phyloP scores from a whole-genome alignment of 176 grass and related monocot species.

The Lolium rigidum region DNA sequence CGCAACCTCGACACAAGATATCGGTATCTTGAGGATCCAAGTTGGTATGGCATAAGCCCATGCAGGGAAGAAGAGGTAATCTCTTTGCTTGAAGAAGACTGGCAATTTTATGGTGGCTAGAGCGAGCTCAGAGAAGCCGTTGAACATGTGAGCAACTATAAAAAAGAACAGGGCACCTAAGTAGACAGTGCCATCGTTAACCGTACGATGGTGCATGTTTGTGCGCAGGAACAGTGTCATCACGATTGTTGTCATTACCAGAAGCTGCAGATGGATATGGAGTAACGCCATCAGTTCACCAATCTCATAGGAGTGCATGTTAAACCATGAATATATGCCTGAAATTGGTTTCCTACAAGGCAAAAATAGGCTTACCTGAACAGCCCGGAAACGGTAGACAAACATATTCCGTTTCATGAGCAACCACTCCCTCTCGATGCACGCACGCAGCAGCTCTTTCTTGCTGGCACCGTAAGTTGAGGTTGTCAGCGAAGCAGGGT shows the following conservation, averaged over 20 bases:
- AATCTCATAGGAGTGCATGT: neutral
- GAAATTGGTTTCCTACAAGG: neutral
- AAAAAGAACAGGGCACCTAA: slow-evolving; percentile 69
- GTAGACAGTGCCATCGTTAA: slow-evolving; percentile 51
- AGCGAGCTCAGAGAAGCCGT: slow-evolving; percentile 74
- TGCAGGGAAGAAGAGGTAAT: slow-evolving; percentile 69
- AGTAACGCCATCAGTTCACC: neutral
- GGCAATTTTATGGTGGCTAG: slow-evolving; percentile 75
- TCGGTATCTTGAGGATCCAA: slow-evolving; percentile 78
- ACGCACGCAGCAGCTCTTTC: slow-evolving; percentile 53
- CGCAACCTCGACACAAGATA: slow-evolving; percentile 61
- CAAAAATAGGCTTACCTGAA: slow-evolving; percentile 49
- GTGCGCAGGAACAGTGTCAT: slow-evolving; percentile 76
- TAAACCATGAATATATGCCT: neutral
- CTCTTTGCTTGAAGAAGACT: slow-evolving; percentile 81
- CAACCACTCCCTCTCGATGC: slow-evolving; percentile 49
- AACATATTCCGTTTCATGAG: slow-evolving; percentile 74
- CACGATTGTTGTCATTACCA: slow-evolving; percentile 48
- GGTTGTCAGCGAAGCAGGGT: slow-evolving; percentile 60
- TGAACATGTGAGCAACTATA: slow-evolving; percentile 62
- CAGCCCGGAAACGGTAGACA: slow-evolving; percentile 57
- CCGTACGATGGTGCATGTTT: slow-evolving; percentile 55
- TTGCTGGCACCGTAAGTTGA: slow-evolving; percentile 54
- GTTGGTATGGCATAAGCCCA: slow-evolving; percentile 72
- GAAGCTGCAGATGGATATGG: slow-evolving; percentile 47